These are phyloP conservation scores for Dinochytrium kinnereticum DNA, from an alignment of 371 early-diverging fungal species.

Conservation along the genomic window DNA sequence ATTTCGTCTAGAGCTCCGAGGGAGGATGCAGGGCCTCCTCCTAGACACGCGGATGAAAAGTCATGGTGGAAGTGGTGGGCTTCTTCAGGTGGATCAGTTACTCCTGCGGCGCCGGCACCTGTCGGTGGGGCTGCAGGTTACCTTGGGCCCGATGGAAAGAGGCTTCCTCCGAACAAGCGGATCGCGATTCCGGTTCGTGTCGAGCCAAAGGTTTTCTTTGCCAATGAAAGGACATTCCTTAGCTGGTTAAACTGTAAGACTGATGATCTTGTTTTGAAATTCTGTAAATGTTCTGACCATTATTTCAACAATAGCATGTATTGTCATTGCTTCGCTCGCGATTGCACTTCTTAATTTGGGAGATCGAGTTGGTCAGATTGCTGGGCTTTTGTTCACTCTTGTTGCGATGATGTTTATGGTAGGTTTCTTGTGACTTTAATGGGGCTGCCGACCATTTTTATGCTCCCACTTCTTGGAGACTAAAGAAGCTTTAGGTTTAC, in stretches of 20 bases:
- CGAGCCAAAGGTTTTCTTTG: constrained; percentile 99
- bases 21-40: background rate
- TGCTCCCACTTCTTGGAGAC: background rate
- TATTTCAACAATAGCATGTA: constrained; percentile 43
- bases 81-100: background rate
- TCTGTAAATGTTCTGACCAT: background rate
- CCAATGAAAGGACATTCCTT: constrained; percentile 99
- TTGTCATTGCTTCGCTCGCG: constrained; percentile 63
- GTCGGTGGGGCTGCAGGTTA: background rate
- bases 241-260: constrained; percentile 69
- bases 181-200: constrained; percentile 87
- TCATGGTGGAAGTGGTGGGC: constrained; percentile 19
- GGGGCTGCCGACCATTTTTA: background rate
- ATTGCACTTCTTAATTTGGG: constrained; percentile 62
- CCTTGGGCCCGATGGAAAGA: constrained; percentile 16
- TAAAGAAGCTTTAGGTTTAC: too few relatives aligned
- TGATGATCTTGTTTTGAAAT: background rate
- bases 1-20: background rate
- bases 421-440: too few relatives aligned
- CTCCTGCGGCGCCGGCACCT: background rate
- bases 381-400: constrained; percentile 53
- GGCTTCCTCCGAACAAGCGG: constrained; percentile 35
- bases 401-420: constrained; percentile 57
- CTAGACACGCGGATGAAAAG: background rate
- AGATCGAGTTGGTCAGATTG: constrained; percentile 52